Percentiles rank a stretch among this genome's conserved stretches.
phyloP scores from a whole-genome alignment of 352 stramenopile species.

The Globisporangium rhizosaccharum region DNA sequence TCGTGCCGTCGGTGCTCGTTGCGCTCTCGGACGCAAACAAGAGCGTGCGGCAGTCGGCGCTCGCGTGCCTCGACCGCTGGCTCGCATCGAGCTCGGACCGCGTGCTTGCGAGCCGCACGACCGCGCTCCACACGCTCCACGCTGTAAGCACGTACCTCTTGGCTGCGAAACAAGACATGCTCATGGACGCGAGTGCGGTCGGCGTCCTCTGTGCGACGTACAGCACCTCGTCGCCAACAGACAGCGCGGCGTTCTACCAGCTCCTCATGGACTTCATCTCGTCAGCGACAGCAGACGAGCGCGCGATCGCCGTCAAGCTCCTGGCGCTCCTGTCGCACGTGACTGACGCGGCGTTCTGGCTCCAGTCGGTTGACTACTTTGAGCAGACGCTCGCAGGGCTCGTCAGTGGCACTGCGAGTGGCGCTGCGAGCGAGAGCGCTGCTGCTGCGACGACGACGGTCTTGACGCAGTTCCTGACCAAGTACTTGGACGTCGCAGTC shows the following conservation, averaged over 20 bases:
- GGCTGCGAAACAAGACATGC: constrained; percentile 63
- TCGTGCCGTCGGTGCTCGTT: constrained; percentile 65
- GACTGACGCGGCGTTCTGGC: constrained; percentile 45
- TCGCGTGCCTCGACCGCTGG: constrained; percentile 59
- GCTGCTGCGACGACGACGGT: constrained; percentile 17
- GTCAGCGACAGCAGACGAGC: constrained; percentile 36
- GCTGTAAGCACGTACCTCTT: constrained; percentile 41
- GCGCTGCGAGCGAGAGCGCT: not conserved
- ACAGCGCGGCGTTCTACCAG: constrained; percentile 35
- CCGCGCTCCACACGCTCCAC: constrained; percentile 24
- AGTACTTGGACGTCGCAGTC: constrained; percentile 44
- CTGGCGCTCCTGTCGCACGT: constrained; percentile 58
- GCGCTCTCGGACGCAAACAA: constrained; percentile 43
- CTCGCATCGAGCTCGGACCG: constrained; percentile 22
- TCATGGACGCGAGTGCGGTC: constrained; percentile 65
- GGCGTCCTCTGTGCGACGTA: constrained; percentile 46
- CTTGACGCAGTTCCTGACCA: constrained; percentile 39
- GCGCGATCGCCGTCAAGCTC: constrained; percentile 48
- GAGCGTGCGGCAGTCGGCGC: constrained; percentile 51
- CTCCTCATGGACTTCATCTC: constrained; percentile 45
- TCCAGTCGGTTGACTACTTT: constrained; percentile 60
- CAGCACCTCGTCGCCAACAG: constrained; percentile 15
- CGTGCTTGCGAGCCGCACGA: constrained; percentile 16
- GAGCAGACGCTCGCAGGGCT: constrained; percentile 36
- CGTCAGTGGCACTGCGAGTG: not conserved